Evolutionary conservation across 371 early-diverging fungal genomes (phyloP).

Genomic region (Basidiobolus heterosporus): DNA sequence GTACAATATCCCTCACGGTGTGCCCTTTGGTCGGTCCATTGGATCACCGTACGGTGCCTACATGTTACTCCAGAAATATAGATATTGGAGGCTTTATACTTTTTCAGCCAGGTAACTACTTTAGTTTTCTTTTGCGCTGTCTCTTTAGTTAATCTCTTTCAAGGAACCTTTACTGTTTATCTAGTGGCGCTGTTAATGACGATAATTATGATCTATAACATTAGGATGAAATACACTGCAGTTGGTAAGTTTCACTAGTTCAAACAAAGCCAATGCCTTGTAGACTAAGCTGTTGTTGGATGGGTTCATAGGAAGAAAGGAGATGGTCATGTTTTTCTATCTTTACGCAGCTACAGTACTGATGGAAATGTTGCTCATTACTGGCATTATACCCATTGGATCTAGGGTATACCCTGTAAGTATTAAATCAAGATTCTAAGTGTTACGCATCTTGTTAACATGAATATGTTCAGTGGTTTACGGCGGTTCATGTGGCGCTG

Average conservation of each 20-base stretch:
- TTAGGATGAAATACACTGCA: slow-evolving; percentile 80
- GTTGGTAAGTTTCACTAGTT: slow-evolving; percentile 38
- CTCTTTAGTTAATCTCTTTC: background rate
- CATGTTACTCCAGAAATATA: slow-evolving; percentile 85
- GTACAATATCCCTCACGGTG: slow-evolving; percentile 56
- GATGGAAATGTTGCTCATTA: slow-evolving; percentile 58
- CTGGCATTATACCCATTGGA: slow-evolving; percentile 64
- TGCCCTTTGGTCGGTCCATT: slow-evolving; percentile 65
- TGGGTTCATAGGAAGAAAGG: slow-evolving; percentile 61
- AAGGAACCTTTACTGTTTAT: slow-evolving; percentile 58
- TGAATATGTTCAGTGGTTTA: slow-evolving; percentile 53
- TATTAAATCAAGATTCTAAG: slow-evolving; percentile 1
- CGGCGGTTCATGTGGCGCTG: slow-evolving; percentile 21
- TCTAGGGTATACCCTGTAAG: slow-evolving; percentile 56
- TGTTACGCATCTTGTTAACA: background rate
- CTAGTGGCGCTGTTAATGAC: slow-evolving; percentile 76
- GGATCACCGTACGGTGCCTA: slow-evolving; percentile 41
- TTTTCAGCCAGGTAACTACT: slow-evolving; percentile 65
- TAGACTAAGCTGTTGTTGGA: slow-evolving; percentile 2
- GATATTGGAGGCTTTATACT: slow-evolving; percentile 56
- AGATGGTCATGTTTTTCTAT: slow-evolving; percentile 82
- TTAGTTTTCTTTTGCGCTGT: background rate
- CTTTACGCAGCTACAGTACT: slow-evolving; percentile 49
- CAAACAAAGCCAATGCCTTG: too few relatives aligned
- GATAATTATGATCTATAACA: slow-evolving; percentile 77